Base-by-base conservation (phyloP, 306 rosid species). In the Phaseolus lunatus region DNA sequence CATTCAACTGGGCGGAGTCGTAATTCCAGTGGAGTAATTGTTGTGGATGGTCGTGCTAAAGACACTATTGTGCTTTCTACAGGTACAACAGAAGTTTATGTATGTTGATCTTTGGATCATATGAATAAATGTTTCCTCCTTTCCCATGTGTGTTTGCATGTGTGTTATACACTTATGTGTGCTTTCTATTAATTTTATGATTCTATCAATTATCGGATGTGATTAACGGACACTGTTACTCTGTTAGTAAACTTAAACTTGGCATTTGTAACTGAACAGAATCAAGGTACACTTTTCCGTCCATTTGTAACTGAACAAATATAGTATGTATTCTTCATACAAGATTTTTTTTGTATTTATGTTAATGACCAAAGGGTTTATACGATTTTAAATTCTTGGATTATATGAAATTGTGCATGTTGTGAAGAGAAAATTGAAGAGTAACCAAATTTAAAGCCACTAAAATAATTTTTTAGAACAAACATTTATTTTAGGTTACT, bases 41-140 rank as follows among this genome's bases (percentile, higher is more conserved):
- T 94, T 44, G 87, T 94, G 70, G 97, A 94, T 37, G 98, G 98
- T 58, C 97, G 97, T 49, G 96, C 91, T 22, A 94, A 94, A 84
- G 98, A 94, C 78, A 94, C 98, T 3, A 94, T 94, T 78, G 98
- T 94, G 59, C 98, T 94, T 73, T 92, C 86, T 73, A 85, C 97
- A 77, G 98, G 98, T 94, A 85, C 73, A 53, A 62, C 33, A 39
- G 20, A 67, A 49, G 37, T 79, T 71, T 69, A 19, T 67, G 44
- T 33, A n/a, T 19, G 5, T 70, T 35, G 43, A 35, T 73, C 61
- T 47, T 70, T 64, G 73, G 70, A 67, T 77, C 64, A 24, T 70
- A 76, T 53, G 66, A 47, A 72, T 63, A 24, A 64, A 3, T 56
- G 24, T 56, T 9, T 72, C 64, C 59, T 49, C 69, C 18, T 35